phyloP scores from a whole-genome alignment of 73 alveolate species.

The Paramecium biaurelia region DNA sequence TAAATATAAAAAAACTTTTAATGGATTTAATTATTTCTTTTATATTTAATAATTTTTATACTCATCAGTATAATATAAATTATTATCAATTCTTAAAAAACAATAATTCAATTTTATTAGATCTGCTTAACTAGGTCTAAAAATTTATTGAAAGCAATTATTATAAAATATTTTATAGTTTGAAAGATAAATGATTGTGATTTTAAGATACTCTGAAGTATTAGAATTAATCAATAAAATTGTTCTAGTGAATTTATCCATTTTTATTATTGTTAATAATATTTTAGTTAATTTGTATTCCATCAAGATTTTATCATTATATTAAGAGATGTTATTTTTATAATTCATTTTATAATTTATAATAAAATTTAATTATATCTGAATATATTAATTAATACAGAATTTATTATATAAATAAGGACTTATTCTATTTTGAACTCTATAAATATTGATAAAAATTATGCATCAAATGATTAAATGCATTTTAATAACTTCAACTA shows the following conservation, averaged over 20 bases:
- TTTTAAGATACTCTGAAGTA: too few species aligned
- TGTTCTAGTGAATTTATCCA: too few species aligned
- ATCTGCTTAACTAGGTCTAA: background rate
- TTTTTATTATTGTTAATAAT: too few species aligned
- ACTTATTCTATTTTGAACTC: background rate
- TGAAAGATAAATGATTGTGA: too few species aligned
- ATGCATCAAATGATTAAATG: background rate
- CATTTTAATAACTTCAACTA: background rate
- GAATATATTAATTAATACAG: background rate
- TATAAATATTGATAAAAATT: background rate
- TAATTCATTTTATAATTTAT: too few species aligned
- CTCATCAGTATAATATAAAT: background rate
- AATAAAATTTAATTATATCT: too few species aligned
- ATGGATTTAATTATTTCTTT: slow-evolving; percentile 10
- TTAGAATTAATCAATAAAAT: too few species aligned
- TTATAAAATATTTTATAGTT: too few species aligned
- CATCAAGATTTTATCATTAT: too few species aligned
- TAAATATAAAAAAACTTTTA: background rate
- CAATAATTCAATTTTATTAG: background rate
- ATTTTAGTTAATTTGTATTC: too few species aligned
- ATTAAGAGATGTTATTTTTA: too few species aligned
- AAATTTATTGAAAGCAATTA: background rate
- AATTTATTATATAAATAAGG: background rate
- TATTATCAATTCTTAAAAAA: background rate
- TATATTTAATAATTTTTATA: background rate